Percentiles rank a stretch among this genome's conserved stretches.
Evolutionary conservation across 148 eudicot species (phyloP).

Genomic region (Amaranthus palmeri): DNA sequence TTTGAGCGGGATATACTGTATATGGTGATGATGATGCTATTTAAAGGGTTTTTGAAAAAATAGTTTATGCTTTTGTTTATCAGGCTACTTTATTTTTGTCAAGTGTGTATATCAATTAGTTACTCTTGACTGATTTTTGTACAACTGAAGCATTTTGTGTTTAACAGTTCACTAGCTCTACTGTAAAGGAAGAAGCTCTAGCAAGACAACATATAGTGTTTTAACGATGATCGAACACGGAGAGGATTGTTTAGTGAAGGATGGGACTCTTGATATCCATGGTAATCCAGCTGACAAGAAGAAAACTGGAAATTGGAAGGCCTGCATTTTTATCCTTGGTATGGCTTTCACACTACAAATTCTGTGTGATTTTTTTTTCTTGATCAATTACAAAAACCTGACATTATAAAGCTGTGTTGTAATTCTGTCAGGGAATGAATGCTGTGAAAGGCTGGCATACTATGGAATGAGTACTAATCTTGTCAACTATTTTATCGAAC

Average conservation of each 20-base stretch:
- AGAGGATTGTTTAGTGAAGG: constrained; percentile 32
- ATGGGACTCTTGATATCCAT: constrained; percentile 44
- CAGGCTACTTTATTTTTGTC: no score
- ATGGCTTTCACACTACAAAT: not conserved
- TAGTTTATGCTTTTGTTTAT: no score
- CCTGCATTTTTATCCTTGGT: constrained; percentile 60
- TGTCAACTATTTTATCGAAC: constrained; percentile 49
- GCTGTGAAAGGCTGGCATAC: constrained; percentile 79
- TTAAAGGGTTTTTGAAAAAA: no score
- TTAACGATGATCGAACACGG: constrained; percentile 18
- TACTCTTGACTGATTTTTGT: not conserved
- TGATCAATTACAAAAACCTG: not conserved
- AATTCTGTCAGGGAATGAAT: constrained; percentile 45
- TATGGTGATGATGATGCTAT: no score
- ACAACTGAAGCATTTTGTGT: not conserved
- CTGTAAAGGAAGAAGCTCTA: no score
- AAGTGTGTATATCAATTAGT: not conserved
- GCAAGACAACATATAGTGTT: not conserved
- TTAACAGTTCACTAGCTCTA: not conserved
- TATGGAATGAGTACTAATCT: constrained; percentile 76
- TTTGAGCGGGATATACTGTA: no score
- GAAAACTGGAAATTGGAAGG: constrained; percentile 66
- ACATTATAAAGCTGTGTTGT: not conserved
- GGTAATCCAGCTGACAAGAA: constrained; percentile 50
- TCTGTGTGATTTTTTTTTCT: no score